Evolutionary conservation across 139 green algal genomes (phyloP).

Genomic region (Volvox africanus): DNA sequence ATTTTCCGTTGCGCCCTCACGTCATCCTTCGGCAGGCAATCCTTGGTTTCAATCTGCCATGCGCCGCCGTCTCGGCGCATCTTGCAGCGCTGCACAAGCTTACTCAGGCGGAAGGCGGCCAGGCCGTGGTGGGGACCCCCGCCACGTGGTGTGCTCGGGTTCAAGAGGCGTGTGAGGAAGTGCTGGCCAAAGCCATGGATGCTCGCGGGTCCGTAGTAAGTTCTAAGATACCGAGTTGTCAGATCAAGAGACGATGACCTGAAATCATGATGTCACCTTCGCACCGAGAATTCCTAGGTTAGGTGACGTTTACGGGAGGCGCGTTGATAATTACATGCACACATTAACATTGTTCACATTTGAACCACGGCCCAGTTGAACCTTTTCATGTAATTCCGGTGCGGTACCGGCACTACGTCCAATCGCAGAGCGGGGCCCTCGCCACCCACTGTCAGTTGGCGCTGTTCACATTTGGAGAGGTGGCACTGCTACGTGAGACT

Average conservation of each 20-base stretch:
- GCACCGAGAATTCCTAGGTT: too few species aligned
- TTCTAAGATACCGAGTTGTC: background rate
- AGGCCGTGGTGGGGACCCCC: conserved; percentile 17
- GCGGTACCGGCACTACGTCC: too few species aligned
- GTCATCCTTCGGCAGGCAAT: conserved; percentile 59
- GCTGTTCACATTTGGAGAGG: conserved; percentile 78
- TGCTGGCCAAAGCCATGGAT: conserved; percentile 51
- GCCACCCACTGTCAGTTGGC: conserved; percentile 49
- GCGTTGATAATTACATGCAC: too few species aligned
- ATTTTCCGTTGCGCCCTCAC: background rate
- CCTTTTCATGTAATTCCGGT: too few species aligned
- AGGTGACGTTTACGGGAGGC: too few species aligned
- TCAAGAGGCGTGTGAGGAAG: conserved; percentile 48
- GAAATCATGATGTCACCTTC: too few species aligned
- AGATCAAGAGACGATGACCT: too few species aligned
- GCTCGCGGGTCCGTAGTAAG: conserved; percentile 20
- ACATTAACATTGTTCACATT: too few species aligned
- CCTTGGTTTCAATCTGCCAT: conserved; percentile 67
- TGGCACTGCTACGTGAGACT: conserved; percentile 67
- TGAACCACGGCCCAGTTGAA: too few species aligned
- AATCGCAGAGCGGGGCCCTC: background rate
- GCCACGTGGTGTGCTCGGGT: conserved; percentile 55
- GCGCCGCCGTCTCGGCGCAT: conserved; percentile 69
- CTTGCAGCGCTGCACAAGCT: conserved; percentile 67
- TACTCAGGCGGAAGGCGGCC: conserved; percentile 38